Evolutionary conservation across 169 alveolate genomes (phyloP), one percentile per base, ranked within the genome.

Genomic region (Babesia sp.): DNA sequence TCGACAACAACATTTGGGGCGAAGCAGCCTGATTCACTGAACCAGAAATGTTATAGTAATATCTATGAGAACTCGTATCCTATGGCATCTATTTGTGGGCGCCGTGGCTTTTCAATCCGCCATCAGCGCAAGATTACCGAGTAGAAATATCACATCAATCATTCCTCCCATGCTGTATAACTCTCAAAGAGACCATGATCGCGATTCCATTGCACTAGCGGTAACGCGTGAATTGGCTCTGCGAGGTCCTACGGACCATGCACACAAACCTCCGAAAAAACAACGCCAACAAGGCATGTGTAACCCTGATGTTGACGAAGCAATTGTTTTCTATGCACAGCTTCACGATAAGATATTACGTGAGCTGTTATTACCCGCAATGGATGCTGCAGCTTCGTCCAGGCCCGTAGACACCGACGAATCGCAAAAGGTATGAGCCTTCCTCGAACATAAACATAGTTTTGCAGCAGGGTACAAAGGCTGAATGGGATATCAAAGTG

Each of bases 1-100:
- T 81, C 28, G 89, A 81, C 71, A 74, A 81, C 73, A 77, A 70
- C 51, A 73, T 81, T 68, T 81, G 89, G 89, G 82, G 89, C 28
- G 77, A 72, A 54, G 60, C 84, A 51, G 60, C 76, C 33, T 73
- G 54, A 71, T 14, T 61, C 45, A 24, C 45, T n/a, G 61, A n/a
- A 28, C 24, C 57, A 48, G 59, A 39, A 57, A 71, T 58, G 54
- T 55, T 33, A n/a, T 70, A 50, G 45, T 55, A 42, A 33, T 70
- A 55, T 70, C 67, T 72, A 72, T 72, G 83, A 44, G 11, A 28
- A 9, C 36, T 6, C 46, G 24, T 4, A 20, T 31, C 18, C 14
- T 24, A 36, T 56, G 50, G 45, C 37, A 6, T 20, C 58, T 69
- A 57, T 20, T 33, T 3, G 37, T 72, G 45, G 45, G 39, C 36